Evolutionary conservation across 345 rosid species (phyloP), one percentile per base, ranked within the genome.

Genomic region (Pugionium dolabratum): DNA sequence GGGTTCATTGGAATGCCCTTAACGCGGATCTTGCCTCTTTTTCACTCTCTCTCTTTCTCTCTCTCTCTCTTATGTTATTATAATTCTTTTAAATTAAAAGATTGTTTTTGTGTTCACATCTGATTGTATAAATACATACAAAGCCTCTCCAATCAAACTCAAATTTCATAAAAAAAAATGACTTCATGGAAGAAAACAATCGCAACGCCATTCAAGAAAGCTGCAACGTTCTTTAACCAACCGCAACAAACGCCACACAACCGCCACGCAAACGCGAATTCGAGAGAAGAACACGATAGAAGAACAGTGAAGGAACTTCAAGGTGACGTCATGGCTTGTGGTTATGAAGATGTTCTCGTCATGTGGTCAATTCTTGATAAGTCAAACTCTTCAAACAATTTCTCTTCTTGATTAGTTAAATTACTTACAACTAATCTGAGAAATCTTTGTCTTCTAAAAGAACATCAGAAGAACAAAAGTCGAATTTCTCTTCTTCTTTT

Each of bases 341-440:
- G 85, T 2, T 91, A 91, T 30, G 90, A 91, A 68, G 98, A 91
- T 66, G 96, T 89, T 52, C 92, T 85, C 45, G 91, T 91, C 64
- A 91, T 91, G 98, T 91, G 96, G 98, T 91, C 98, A 29, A 91
- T 91, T 75, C 90, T 91, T 9, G 98, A 91, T 78, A 89, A 91
- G 76, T 84, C 98, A 75, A 86, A 80, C 78, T 76, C 95, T 66
- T 51, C 72, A 45, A 82, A 78, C 79, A 70, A 75, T 56, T 70
- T 85, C 63, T 64, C 83, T 68, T 78, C 90, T 29, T 78, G 65
- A 71, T 71, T 40, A 18, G 18, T 18, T 18, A 18, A 18, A 18
- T 18, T 18, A 18, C 18, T 18, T 18, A 18, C 18, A 18, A 18
- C 18, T 18, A 18, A 18, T 18, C 18, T 18, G 18, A 18, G 18